phyloP scores from a whole-genome alignment of 371 early-diverging fungal species.

The Nosema granulosis region DNA sequence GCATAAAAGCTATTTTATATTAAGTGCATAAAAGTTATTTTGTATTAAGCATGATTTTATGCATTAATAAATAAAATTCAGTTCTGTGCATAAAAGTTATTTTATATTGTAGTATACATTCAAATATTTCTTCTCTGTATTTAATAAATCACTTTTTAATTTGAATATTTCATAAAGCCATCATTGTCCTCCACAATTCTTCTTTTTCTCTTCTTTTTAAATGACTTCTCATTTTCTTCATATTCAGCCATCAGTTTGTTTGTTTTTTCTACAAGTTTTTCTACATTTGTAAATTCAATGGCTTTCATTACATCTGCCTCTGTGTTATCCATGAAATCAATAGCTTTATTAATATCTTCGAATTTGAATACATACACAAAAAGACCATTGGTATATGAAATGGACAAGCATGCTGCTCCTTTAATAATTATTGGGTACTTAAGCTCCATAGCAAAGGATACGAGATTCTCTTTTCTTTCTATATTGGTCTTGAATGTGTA shows the following conservation, averaged over 20 bases:
- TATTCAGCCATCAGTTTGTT: conserved; percentile 39
- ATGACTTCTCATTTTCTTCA: conserved; percentile 25
- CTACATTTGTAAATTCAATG: not conserved
- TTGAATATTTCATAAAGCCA: conserved; percentile 47
- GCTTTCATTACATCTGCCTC: not conserved
- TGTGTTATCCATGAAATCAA: conserved; percentile 21
- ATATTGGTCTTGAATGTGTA: conserved; percentile 15
- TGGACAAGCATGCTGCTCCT: conserved; percentile 4
- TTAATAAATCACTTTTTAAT: not conserved
- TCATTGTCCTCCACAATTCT: conserved; percentile 45
- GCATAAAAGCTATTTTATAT: no score
- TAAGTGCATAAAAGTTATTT: no score
- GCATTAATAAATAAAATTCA: no score
- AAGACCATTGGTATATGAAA: not conserved
- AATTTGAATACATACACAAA: conserved; percentile 49
- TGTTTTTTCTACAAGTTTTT: conserved; percentile 36
- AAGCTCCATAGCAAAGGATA: conserved; percentile 39
- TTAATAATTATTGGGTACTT: conserved; percentile 21
- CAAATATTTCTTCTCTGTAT: not conserved
- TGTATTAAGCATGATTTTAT: no score
- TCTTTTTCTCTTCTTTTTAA: conserved; percentile 21
- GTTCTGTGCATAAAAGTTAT: no score
- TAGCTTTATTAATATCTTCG: conserved; percentile 39
- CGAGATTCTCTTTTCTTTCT: conserved; percentile 35
- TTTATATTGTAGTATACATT: no score